phyloP scores from a whole-genome alignment of 1,139 yeast genomes.

The Blastobotrys capitulatus region DNA sequence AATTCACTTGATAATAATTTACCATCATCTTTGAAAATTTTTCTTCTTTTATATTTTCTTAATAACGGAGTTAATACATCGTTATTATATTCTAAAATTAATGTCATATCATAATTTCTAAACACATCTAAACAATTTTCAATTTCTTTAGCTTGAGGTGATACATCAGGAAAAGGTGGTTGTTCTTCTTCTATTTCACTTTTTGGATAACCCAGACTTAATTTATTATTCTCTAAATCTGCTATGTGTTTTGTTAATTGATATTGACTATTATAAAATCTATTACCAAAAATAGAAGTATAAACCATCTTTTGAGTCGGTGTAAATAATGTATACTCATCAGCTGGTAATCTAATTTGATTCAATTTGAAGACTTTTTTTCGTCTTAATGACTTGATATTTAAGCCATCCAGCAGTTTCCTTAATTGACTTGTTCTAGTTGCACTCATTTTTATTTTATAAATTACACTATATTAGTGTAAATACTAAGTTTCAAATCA shows the following conservation, averaged over 20 bases:
- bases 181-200: background rate
- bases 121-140: background rate
- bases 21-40: background rate
- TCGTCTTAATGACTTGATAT: background rate
- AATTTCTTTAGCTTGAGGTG: conserved; percentile 7
- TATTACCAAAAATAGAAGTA: conserved; percentile 7
- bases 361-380: background rate
- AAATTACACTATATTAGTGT: too few relatives aligned
- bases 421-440: background rate
- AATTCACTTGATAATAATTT: background rate
- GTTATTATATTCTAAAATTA: background rate
- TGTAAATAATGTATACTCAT: conserved; percentile 1
- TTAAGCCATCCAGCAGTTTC: background rate
- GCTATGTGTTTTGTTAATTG: too few relatives aligned
- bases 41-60: background rate
- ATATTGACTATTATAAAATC: background rate
- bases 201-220: conserved; percentile 1
- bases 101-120: background rate
- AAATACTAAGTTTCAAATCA: too few relatives aligned
- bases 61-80: background rate
- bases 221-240: background rate
- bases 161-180: conserved; percentile 10
- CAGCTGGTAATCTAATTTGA: background rate
- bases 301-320: conserved; percentile 11
- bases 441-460: too few relatives aligned